These are phyloP conservation scores for Xylaria arbuscula DNA, from an alignment of 2,329 filamentous ascomycete species.

Conservation along the genomic window DNA sequence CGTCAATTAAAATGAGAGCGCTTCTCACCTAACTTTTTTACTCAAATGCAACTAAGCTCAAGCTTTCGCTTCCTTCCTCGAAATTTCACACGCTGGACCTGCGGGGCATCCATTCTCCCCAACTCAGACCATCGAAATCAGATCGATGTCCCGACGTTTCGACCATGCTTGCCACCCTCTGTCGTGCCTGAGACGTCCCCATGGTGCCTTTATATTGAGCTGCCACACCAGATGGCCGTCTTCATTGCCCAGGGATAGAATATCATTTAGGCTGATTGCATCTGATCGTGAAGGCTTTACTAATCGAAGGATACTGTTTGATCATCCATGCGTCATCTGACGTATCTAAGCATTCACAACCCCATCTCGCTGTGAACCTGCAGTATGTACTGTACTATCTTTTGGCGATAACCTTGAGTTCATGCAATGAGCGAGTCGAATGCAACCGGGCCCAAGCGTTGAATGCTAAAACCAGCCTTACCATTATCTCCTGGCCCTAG, in stretches of 20 bases:
- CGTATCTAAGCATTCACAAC: slow-evolving; percentile 11
- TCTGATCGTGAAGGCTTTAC: slow-evolving; percentile 4
- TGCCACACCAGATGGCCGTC: not conserved
- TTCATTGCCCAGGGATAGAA: slow-evolving; percentile 2
- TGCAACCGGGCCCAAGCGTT: slow-evolving; percentile 17
- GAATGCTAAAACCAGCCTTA: not conserved
- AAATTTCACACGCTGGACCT: slow-evolving; percentile 1
- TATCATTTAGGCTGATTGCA: slow-evolving; percentile 26
- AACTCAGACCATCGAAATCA: not conserved
- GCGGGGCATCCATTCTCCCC: not conserved
- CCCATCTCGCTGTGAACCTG: slow-evolving; percentile 7
- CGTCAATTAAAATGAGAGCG: slow-evolving; percentile 24
- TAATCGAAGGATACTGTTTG: slow-evolving; percentile 24
- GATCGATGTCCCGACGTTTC: not conserved
- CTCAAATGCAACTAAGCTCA: slow-evolving; percentile 12
- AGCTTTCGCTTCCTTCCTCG: not conserved
- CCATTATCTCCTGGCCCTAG: not conserved
- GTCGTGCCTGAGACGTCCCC: not conserved
- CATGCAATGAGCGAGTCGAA: slow-evolving; percentile 23
- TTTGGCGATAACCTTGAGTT: slow-evolving; percentile 4
- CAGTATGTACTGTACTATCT: not conserved
- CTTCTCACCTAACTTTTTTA: slow-evolving; percentile 8
- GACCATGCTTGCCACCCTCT: not conserved
- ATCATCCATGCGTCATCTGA: slow-evolving; percentile 31
- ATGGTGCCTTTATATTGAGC: not conserved